phyloP scores from a whole-genome alignment of 192 early-diverging fungal genomes.

The Haplosporangium gracile region DNA sequence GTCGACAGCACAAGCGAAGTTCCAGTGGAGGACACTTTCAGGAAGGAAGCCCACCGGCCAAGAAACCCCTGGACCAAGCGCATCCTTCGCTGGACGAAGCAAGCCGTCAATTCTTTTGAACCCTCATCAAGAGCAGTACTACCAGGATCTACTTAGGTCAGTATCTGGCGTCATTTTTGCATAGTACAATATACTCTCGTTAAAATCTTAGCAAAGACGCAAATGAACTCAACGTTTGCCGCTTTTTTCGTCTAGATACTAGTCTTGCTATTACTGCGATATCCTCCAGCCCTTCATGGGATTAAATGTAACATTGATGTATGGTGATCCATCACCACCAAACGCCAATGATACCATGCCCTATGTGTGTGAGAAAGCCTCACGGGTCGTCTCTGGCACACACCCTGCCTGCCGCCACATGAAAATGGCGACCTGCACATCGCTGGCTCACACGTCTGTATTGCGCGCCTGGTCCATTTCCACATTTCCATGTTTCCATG shows the following conservation, averaged over 20 bases:
- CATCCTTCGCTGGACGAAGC: conserved; percentile 34
- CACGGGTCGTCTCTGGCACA: no score
- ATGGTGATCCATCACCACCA: background rate
- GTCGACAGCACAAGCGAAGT: background rate
- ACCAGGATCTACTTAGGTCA: background rate
- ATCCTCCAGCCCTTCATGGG: background rate
- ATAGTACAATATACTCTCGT: background rate
- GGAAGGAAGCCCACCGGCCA: conserved; percentile 1
- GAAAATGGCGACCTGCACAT: no score
- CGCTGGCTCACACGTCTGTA: no score
- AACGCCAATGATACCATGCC: background rate
- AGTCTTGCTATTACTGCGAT: background rate
- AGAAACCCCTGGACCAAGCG: conserved; percentile 11
- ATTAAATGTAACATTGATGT: background rate
- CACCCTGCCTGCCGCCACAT: no score
- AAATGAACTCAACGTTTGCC: background rate
- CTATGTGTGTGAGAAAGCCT: background rate
- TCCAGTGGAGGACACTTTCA: background rate
- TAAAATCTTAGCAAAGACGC: background rate
- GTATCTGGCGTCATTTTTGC: background rate
- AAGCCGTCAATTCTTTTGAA: conserved; percentile 23
- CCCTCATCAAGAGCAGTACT: background rate
- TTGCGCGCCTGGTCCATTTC: no score
- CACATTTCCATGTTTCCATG: no score
- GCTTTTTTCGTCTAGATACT: background rate